Percentiles rank a stretch among this genome's conserved stretches.
phyloP scores from a whole-genome alignment of 345 rosid genomes.

The Orychophragmus violaceus region DNA sequence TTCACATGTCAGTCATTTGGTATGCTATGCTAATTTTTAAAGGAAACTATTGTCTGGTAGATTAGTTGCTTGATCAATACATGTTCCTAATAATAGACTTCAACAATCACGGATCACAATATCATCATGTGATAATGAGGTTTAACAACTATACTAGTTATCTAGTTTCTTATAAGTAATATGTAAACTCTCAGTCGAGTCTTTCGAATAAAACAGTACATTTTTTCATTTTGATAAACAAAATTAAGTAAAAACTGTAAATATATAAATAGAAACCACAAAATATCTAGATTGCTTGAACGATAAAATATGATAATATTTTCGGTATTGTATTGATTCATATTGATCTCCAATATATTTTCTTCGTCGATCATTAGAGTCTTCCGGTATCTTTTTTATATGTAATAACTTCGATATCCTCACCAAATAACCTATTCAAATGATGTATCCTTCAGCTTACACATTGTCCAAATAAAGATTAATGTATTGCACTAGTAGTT shows the following conservation, averaged over 20 bases:
- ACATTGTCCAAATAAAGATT: background rate
- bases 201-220: background rate
- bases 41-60: background rate
- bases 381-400: background rate
- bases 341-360: background rate
- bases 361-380: background rate
- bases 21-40: background rate
- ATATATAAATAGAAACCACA: background rate
- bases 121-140: background rate
- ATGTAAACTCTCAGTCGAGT: background rate
- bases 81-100: slow-evolving; percentile 4
- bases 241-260: background rate
- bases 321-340: background rate
- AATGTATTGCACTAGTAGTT: background rate
- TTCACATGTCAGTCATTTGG: slow-evolving; percentile 5
- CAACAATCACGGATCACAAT: background rate
- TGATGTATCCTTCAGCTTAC: background rate
- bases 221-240: background rate
- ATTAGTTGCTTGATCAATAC: slow-evolving; percentile 9
- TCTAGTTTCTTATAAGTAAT: background rate
- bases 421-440: background rate
- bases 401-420: background rate
- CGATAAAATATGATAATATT: background rate
- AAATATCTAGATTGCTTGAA: background rate
- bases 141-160: background rate